Evolutionary conservation across 2,329 filamentous ascomycete genomes (phyloP).

Genomic region (Diaporthe sp.): DNA sequence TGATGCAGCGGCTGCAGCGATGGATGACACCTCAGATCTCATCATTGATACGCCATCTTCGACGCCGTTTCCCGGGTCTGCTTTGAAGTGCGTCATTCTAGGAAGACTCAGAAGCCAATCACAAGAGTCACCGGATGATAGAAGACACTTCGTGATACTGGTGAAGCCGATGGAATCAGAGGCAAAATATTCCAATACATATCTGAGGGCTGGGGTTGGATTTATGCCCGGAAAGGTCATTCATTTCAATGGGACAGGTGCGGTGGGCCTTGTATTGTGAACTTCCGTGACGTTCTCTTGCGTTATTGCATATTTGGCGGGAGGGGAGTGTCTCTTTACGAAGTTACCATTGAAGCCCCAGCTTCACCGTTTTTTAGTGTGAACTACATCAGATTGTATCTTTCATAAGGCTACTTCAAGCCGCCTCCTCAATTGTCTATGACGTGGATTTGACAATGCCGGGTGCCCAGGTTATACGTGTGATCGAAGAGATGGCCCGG

Average conservation of each 20-base stretch:
- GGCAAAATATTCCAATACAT: not conserved
- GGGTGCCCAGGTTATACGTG: no score
- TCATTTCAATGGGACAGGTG: not conserved
- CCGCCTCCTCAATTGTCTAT: no score
- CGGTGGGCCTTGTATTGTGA: not conserved
- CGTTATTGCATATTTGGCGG: no score
- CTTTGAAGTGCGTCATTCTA: not conserved
- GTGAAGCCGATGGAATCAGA: not conserved
- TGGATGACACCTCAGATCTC: not conserved
- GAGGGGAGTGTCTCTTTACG: no score
- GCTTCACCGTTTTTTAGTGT: no score
- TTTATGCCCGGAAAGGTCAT: not conserved
- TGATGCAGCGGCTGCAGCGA: not conserved
- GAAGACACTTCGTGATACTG: not conserved
- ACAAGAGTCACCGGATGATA: accelerated
- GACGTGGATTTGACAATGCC: no score
- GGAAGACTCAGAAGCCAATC: not conserved
- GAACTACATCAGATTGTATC: no score
- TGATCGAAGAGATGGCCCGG: no score
- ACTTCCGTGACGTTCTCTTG: not conserved
- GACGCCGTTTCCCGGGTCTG: not conserved
- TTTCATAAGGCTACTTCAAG: no score
- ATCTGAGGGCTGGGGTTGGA: not conserved
- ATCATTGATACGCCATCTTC: not conserved
- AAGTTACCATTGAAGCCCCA: no score